Percentiles rank a stretch among this genome's conserved stretches.
Evolutionary conservation across 441 rosid genomes (phyloP).

Genomic region (Corymbia calophylla): DNA sequence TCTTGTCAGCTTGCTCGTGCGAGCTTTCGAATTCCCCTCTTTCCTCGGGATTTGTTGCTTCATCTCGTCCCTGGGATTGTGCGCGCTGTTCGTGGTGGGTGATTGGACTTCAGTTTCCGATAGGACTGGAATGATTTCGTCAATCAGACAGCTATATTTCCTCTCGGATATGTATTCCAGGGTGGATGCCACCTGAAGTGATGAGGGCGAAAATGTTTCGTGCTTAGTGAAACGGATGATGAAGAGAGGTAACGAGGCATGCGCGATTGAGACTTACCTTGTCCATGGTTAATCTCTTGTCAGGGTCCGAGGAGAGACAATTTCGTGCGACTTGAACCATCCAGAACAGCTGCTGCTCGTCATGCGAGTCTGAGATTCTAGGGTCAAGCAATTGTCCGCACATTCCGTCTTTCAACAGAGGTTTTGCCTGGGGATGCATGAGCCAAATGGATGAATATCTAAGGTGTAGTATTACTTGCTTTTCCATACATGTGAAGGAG

Average conservation of each 20-base stretch:
- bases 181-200: slow-evolving; percentile 20
- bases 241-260: background rate
- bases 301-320: slow-evolving; percentile 23
- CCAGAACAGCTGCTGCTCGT: slow-evolving; percentile 24
- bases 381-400: slow-evolving; percentile 18
- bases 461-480: background rate
- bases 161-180: slow-evolving; percentile 22
- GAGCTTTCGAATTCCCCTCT: background rate
- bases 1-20: background rate
- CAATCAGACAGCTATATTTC: background rate
- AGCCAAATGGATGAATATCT: background rate
- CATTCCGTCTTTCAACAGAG: slow-evolving; percentile 19
- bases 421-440: slow-evolving; percentile 21
- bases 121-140: slow-evolving; percentile 10
- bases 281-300: slow-evolving; percentile 26
- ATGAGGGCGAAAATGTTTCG: background rate
- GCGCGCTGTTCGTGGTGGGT: background rate
- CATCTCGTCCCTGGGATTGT: background rate
- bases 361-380: slow-evolving; percentile 11
- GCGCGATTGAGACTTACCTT: slow-evolving; percentile 14
- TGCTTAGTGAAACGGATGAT: background rate
- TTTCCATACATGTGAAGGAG: background rate
- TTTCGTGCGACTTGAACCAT: slow-evolving; percentile 18
- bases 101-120: background rate
- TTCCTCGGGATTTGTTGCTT: slow-evolving; percentile 1